Conservation (phyloP, 805 yeast genomes). For the Debaryomyces maramus region DNA sequence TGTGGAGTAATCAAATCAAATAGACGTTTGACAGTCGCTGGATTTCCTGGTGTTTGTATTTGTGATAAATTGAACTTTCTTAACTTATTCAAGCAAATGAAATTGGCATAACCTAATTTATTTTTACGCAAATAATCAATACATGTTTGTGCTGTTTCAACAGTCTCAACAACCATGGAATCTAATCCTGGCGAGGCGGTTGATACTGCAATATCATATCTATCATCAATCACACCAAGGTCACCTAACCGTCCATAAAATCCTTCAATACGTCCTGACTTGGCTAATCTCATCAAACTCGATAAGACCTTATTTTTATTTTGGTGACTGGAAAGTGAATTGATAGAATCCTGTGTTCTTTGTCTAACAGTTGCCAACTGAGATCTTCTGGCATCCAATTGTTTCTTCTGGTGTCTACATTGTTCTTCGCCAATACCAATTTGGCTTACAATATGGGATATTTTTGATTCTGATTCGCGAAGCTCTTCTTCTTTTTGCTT, state of each 20-base stretch:
- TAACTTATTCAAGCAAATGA: conserved; percentile 76
- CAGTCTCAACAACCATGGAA: conserved; percentile 87
- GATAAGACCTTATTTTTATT: conserved; percentile 73
- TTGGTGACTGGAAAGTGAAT: conserved; percentile 54
- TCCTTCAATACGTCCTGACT: conserved; percentile 81
- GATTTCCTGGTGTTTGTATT: conserved; percentile 65
- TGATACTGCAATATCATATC: conserved; percentile 89
- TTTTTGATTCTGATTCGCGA: conserved; percentile 47
- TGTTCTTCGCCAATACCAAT: conserved; percentile 59
- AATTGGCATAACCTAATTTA: conserved; percentile 84
- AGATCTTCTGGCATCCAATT: conserved; percentile 54
- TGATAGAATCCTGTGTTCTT: conserved; percentile 64
- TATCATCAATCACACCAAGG: conserved; percentile 84
- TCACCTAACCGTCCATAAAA: conserved; percentile 91
- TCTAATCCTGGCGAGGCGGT: conserved; percentile 92
- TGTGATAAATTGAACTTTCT: conserved; percentile 57
- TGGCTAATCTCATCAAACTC: conserved; percentile 66
- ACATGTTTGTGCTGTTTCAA: conserved; percentile 58
- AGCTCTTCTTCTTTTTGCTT: conserved; percentile 49
- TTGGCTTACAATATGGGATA: conserved; percentile 51
- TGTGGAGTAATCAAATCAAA: conserved; percentile 77
- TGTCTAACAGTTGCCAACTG: conserved; percentile 58
- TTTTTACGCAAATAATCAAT: conserved; percentile 81
- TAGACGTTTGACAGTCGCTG: conserved; percentile 68
- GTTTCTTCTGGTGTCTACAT: conserved; percentile 46